Base-by-base conservation (phyloP, 306 rosid species). In the Canavalia ensiformis region DNA sequence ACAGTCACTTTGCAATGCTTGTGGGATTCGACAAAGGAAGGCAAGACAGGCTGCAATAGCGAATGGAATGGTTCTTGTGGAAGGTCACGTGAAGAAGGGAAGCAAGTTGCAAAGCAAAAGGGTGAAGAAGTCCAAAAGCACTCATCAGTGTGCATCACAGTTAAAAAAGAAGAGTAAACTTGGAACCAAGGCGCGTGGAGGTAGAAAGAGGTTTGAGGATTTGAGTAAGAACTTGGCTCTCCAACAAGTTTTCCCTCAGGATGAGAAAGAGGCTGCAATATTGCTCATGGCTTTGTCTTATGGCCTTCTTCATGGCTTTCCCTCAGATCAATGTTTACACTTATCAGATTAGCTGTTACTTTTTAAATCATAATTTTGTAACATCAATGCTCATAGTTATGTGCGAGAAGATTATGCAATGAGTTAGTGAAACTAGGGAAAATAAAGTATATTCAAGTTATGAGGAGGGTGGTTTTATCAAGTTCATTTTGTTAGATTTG, bases 1-100 rank as follows among this genome's bases (percentile, higher is more conserved):
- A 54, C 82, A 94, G 97, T 83, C 98, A 50, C 92, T 94, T 5
- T 92, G 98, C 86, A 94, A 94, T 74, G 97, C 98, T 1, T 92
- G 98, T 29, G 98, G 98, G 49, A 94, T 94, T 85, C 86, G 97
- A 42, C 98, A 94, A 86, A 90, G 98, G 81, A 94, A 92, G 88
- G 98, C 94, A 0, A 91, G 98, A 39, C 86, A 90, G 0, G 93
- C 86, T 0, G 89, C 98, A 0, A 86, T 77, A 0, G 91, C 81
- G 8, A 84, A 78, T 37, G 90, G 84, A 51, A 42, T 82, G 9
- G 58, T 50, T 67, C 47, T 72, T 33, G 41, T n/a, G 64, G 60
- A 76, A 3, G 50, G 74, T 28, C 13, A 76, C 7, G 42, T 57
- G 82, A 89, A 81, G 79, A 67, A 67, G 54, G 83, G 58, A 50